Evolutionary conservation across 257 asterid species (phyloP), one percentile per base, ranked within the genome.

Genomic region (Lantana camara): DNA sequence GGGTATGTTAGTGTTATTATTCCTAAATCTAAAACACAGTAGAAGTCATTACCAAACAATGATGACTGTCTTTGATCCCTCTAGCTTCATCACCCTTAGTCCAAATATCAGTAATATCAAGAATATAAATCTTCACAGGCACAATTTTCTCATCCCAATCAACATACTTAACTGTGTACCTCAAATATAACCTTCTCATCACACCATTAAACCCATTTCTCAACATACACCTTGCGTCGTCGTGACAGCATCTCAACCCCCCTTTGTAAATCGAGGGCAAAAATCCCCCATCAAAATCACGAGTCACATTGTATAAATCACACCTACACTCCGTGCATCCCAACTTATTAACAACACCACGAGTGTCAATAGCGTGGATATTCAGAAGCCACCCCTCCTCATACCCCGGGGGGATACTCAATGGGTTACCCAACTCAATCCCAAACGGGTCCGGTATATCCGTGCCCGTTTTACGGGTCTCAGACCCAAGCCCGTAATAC

Each of bases 311-410:
- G 73, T 88, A n/a, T n/a, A 85, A 71, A 69, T 76, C 79, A 40
- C 91, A 81, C 77, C 78, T 52, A 20, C 94, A 88, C 63, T 88
- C 96, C 0, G 80, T 66, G 78, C 96, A 88, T 4, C 94, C 94
- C 49, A 70, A 62, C 75, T 40, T 70, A 57, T 88, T 82, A 12
- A 34, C 83, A 5, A 66, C 85, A 9, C 88, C n/a, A n/a, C n/a
- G 79, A n/a, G n/a, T n/a, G n/a, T n/a, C n/a, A n/a, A n/a, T n/a
- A n/a, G n/a, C n/a, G n/a, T 88, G 96, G n/a, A 88, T 81, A 48
- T 85, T 85, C 15, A 85, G 80, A 63, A 77, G 6, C 91, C 91
- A 88, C 23, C 73, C 76, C 70, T 85, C 94, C 65, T 79, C 91
- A 24, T 73, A 81, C 0, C 87, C 95, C 12, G 60, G 49, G 0